phyloP scores from a whole-genome alignment of 768 basidiomycete species.

The Boletellus ananiceps region DNA sequence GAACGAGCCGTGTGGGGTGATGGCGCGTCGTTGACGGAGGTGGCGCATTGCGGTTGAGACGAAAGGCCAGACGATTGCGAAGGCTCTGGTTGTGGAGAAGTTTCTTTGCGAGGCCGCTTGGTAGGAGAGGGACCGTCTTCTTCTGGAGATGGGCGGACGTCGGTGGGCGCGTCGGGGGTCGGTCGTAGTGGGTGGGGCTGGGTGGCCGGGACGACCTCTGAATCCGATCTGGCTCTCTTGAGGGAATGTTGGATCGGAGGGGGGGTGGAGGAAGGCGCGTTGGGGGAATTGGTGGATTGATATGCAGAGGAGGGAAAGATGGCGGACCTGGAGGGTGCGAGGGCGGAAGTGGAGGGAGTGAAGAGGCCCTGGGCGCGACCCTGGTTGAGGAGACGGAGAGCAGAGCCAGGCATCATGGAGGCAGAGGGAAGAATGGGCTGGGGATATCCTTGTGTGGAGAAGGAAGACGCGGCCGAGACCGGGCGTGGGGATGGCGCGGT shows the following conservation, averaged over 20 bases:
- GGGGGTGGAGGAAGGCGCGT: slow-evolving; percentile 50
- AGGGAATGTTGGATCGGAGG: slow-evolving; percentile 44
- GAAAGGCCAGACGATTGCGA: slow-evolving; percentile 15
- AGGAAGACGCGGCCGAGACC: slow-evolving; percentile 65
- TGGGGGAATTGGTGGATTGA: slow-evolving; percentile 43
- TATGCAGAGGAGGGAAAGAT: slow-evolving; percentile 54
- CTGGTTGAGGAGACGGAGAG: slow-evolving; percentile 78
- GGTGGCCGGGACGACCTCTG: slow-evolving; percentile 41
- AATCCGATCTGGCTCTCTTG: slow-evolving; percentile 63
- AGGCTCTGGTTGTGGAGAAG: slow-evolving; percentile 33
- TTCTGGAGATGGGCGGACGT: slow-evolving; percentile 44
- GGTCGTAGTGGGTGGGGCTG: slow-evolving; percentile 24
- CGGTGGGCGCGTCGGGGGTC: slow-evolving; percentile 33
- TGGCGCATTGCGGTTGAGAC: slow-evolving; percentile 25
- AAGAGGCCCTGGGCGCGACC: slow-evolving; percentile 83
- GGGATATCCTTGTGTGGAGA: slow-evolving; percentile 51
- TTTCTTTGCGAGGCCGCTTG: slow-evolving; percentile 68
- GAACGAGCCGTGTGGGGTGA: slow-evolving; percentile 40
- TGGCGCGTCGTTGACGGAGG: slow-evolving; percentile 31
- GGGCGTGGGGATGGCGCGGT: slow-evolving; percentile 53
- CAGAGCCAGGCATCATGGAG: slow-evolving; percentile 84
- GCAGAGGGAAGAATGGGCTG: slow-evolving; percentile 64
- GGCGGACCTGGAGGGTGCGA: slow-evolving; percentile 40
- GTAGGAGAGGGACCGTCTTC: slow-evolving; percentile 64
- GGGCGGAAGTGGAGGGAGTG: slow-evolving; percentile 74